These are phyloP conservation scores for Vigna hirtella DNA, from an alignment of 306 rosid species.

Conservation along the genomic window DNA sequence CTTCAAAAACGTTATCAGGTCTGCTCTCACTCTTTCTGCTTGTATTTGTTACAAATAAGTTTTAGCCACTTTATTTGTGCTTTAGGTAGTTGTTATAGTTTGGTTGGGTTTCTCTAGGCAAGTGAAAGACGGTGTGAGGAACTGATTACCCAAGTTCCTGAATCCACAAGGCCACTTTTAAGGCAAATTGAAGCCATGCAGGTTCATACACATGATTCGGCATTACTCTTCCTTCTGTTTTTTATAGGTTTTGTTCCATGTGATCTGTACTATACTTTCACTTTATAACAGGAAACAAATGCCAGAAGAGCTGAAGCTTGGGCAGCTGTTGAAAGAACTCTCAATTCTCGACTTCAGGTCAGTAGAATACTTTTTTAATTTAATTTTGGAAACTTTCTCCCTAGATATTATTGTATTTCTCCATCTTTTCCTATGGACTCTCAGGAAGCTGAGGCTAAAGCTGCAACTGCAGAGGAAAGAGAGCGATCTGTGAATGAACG, in stretches of 20 bases:
- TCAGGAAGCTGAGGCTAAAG: constrained; percentile 97
- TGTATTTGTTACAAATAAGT: constrained; percentile 33
- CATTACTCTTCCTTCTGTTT: constrained; percentile 33
- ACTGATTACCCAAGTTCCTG: constrained; percentile 95
- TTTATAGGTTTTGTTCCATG: constrained; percentile 33
- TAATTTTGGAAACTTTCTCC: constrained; percentile 21
- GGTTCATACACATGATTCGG: constrained; percentile 53
- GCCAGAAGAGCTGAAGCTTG: constrained; percentile 94
- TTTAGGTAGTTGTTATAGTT: constrained; percentile 44
- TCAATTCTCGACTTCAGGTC: constrained; percentile 95
- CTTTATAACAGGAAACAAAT: constrained; percentile 82
- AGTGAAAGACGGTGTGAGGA: constrained; percentile 99
- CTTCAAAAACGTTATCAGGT: constrained; percentile 98
- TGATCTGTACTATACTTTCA: constrained; percentile 45
- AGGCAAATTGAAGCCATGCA: constrained; percentile 99
- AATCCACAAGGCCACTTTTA: constrained; percentile 96
- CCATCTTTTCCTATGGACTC: constrained; percentile 48
- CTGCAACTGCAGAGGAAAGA: constrained; percentile 95
- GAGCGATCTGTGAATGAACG: constrained; percentile 95
- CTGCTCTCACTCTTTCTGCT: constrained; percentile 44
- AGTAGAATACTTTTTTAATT: constrained; percentile 41
- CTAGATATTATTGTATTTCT: constrained; percentile 24
- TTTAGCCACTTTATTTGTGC: constrained; percentile 22
- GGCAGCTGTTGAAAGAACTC: constrained; percentile 96
- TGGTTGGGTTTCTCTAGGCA: constrained; percentile 65